These are phyloP conservation scores for Chaetomidium leptoderma DNA, from an alignment of 495 filamentous ascomycete genomes.

Conservation along the genomic window DNA sequence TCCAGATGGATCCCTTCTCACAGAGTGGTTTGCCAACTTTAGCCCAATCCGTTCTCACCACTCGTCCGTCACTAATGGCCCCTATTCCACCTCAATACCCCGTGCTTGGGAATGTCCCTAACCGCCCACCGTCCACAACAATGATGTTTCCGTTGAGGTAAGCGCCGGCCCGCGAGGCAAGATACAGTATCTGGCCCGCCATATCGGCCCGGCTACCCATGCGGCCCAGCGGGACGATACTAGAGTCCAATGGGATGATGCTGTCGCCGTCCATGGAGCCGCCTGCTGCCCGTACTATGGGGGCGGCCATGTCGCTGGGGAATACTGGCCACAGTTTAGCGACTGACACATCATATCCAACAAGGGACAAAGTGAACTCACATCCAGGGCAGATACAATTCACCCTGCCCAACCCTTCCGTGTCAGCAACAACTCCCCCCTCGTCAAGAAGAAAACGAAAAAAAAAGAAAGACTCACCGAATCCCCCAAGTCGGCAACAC, in stretches of 20 bases:
- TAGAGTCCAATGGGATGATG: constrained; percentile 25
- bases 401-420: constrained; percentile 37
- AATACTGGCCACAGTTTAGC: constrained; percentile 44
- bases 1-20: too few species aligned
- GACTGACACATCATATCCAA: not conserved
- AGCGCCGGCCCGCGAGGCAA: constrained; percentile 58
- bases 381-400: constrained; percentile 66
- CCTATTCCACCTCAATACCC: constrained; percentile 40
- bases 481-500: constrained; percentile 55
- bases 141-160: constrained; percentile 60
- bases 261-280: constrained; percentile 32
- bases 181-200: constrained; percentile 57
- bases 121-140: constrained; percentile 57
- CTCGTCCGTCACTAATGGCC: not conserved
- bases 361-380: constrained; percentile 32
- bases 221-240: constrained; percentile 29
- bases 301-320: constrained; percentile 59
- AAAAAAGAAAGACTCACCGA: constrained; percentile 29
- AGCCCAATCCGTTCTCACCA: not conserved
- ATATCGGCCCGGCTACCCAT: constrained; percentile 50
- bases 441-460: not conserved
- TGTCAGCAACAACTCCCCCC: constrained; percentile 40
- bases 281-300: constrained; percentile 40
- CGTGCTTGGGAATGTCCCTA: constrained; percentile 49
- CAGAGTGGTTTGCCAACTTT: too few species aligned